Conservation (phyloP, 139 green algal genomes). For the Asterochloris erici region DNA sequence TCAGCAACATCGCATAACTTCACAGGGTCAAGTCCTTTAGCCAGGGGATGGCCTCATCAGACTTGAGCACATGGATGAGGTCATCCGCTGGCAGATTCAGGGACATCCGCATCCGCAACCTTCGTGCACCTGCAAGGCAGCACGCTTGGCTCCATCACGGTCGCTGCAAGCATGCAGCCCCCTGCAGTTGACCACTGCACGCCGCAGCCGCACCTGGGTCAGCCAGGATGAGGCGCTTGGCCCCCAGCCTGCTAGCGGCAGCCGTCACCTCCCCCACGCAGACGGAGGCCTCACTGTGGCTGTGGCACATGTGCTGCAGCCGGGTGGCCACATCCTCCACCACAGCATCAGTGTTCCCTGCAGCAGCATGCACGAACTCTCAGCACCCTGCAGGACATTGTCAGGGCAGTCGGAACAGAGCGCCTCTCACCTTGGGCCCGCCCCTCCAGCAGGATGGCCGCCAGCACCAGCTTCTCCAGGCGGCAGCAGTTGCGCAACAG, state of each 20-base stretch:
- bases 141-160: too few species aligned
- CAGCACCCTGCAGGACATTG: background rate
- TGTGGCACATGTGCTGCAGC: slow-evolving; percentile 35
- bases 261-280: slow-evolving; percentile 20
- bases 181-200: too few species aligned
- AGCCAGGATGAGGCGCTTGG: slow-evolving; percentile 43
- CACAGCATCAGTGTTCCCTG: slow-evolving; percentile 20
- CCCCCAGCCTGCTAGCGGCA: slow-evolving; percentile 26
- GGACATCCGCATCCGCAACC: slow-evolving; percentile 34
- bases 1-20: background rate
- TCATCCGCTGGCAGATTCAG: slow-evolving; percentile 46
- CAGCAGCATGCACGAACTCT: background rate
- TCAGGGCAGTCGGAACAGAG: background rate
- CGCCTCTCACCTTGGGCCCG: slow-evolving; percentile 40
- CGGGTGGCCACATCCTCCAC: slow-evolving; percentile 23
- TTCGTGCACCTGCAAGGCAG: background rate
- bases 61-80: slow-evolving; percentile 26
- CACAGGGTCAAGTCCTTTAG: slow-evolving; percentile 23
- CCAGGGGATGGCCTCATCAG: slow-evolving; percentile 30
- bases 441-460: slow-evolving; percentile 61
- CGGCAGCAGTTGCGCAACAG: slow-evolving; percentile 45
- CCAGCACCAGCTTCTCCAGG: slow-evolving; percentile 66
- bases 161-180: too few species aligned
- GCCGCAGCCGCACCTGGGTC: slow-evolving; percentile 13
- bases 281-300: slow-evolving; percentile 17